Conservation (phyloP, 2,329 filamentous ascomycete species). For the Dactylellina drechsleri region DNA sequence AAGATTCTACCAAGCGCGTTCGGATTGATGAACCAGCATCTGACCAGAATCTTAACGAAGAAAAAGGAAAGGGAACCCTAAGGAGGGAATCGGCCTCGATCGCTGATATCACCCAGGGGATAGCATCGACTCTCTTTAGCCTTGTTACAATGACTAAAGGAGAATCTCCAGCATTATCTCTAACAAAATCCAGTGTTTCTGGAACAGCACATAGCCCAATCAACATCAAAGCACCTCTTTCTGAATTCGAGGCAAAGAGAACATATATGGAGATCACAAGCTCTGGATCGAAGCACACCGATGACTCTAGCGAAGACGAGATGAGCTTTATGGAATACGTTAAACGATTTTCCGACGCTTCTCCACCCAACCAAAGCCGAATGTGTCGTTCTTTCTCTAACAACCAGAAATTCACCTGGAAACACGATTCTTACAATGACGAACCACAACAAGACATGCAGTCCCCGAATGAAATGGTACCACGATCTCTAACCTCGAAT, state of each 20-base stretch:
- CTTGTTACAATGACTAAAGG: slow-evolving; percentile 39
- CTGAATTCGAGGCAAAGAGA: not conserved
- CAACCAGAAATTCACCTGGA: not conserved
- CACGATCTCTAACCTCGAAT: slow-evolving; percentile 16
- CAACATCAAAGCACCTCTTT: not conserved
- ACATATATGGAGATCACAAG: not conserved
- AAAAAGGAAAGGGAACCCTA: not conserved
- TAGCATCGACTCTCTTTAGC: slow-evolving; percentile 32
- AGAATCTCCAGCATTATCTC: not conserved
- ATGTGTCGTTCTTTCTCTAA: not conserved
- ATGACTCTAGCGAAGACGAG: slow-evolving; percentile 47
- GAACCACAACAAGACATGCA: not conserved
- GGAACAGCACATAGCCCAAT: not conserved
- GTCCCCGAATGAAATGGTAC: slow-evolving; percentile 3
- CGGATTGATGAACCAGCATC: slow-evolving; percentile 1
- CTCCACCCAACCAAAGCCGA: slow-evolving; percentile 9
- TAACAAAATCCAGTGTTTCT: not conserved
- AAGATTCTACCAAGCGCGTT: slow-evolving; percentile 6
- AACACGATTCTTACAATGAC: slow-evolving; percentile 1
- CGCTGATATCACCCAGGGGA: slow-evolving; percentile 13
- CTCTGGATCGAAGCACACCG: not conserved
- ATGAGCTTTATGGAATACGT: slow-evolving; percentile 49
- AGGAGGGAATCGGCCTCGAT: not conserved
- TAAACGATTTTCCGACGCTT: slow-evolving; percentile 33
- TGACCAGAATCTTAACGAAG: not conserved